Base-by-base conservation (phyloP, 805 yeast species). In the Kodamaea lidongshanica region DNA sequence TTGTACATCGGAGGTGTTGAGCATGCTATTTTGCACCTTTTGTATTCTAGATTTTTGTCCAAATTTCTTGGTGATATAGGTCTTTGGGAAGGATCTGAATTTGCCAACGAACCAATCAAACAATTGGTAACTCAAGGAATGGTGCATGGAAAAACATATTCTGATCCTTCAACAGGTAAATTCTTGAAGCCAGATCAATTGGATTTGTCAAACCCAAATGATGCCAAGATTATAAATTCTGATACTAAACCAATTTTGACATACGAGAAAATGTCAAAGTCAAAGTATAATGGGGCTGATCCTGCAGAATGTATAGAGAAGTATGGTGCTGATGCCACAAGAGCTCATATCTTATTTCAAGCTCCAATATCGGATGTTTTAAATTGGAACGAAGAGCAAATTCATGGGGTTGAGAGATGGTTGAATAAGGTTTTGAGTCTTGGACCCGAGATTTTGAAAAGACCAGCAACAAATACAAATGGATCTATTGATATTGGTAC, bases 211-310 rank as follows among this genome's bases (percentile, higher is more conserved):
- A 58, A 63, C 30, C 54, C 68, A 0, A 44, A 40, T 0, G 53
- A 52, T 2, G 79, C 80, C 2, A 42, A 54, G 4, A 64, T 82
- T 6, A 65, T 48, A 18, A 65, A 53, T 0, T 64, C 79, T 0
- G 81, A 79, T 1, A 46, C 51, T 19, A 37, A 46, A 0, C 85
- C 95, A 0, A 33, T 37, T 0, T 52, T 83, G 2, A 60, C 84
- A 0, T 86, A 54, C 49, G 97, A 92, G 49, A 92, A 92, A 50
- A 92, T 92, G 98, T 88, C 96, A 2, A 92, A 92, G 56, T 88
- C 96, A 1, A 92, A 92, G 49, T 79, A 77, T 49, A 92, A 92
- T 48, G 98, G 98, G 10, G 94, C 84, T 3, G 95, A 89, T 48
- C 97, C 97, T 1, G 72, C 65, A 1, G 72, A 70, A 36, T 83